phyloP scores from a whole-genome alignment of 1,284 basidiomycete species.

The Cutaneotrichosporon sp. region DNA sequence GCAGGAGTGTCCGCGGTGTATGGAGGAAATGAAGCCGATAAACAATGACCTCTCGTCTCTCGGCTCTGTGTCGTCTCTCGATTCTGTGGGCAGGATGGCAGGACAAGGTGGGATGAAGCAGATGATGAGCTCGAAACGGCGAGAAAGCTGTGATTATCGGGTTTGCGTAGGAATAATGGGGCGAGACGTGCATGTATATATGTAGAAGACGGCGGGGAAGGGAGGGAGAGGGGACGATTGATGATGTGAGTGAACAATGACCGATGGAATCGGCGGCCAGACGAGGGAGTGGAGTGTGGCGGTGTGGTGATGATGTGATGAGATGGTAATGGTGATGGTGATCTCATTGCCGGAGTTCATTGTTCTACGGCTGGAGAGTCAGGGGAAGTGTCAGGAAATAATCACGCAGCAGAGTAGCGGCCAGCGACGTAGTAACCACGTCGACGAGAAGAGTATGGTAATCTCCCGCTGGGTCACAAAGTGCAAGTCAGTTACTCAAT shows the following conservation, averaged over 20 bases:
- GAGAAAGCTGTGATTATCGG: neutral
- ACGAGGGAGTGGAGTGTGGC: neutral
- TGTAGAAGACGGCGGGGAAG: neutral
- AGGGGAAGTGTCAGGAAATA: neutral
- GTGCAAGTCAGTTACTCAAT: no score
- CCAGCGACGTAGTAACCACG: neutral
- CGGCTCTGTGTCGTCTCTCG: neutral
- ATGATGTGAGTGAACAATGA: neutral
- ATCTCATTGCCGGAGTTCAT: neutral
- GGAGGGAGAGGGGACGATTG: neutral
- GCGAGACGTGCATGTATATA: neutral
- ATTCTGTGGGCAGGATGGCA: neutral
- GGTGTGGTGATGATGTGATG: neutral
- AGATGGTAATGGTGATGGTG: neutral
- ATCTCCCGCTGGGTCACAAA: no score
- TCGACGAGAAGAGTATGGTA: neutral
- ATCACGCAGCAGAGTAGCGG: neutral
- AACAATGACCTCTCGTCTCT: neutral
- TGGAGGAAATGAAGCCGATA: no score
- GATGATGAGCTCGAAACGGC: neutral
- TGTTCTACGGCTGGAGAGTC: neutral
- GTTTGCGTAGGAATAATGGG: neutral
- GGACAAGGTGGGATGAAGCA: neutral
- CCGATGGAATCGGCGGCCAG: neutral
- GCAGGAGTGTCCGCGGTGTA: no score